Percentiles rank a stretch among this genome's conserved stretches.
These are phyloP conservation scores for Zizania latifolia DNA, from an alignment of 176 grass and related monocot species.

Conservation along the genomic window DNA sequence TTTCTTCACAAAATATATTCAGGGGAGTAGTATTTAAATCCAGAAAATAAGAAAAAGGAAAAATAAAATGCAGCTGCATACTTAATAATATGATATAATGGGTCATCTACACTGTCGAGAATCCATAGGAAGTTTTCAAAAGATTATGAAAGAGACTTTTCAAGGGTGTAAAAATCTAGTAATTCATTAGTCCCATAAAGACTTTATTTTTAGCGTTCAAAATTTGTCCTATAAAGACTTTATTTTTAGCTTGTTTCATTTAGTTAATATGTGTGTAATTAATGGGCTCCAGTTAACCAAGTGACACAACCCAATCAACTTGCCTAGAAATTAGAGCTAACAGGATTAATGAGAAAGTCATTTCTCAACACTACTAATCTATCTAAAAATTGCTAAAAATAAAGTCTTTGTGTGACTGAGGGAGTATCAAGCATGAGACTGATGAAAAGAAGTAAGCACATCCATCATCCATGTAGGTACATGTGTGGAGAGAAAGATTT, in stretches of 20 bases:
- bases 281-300: no score
- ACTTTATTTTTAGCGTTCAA: no score
- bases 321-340: no score
- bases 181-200: no score
- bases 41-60: background rate
- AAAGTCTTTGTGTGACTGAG: no score
- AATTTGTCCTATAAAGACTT: no score
- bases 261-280: no score
- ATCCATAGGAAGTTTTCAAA: background rate
- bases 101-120: background rate
- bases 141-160: background rate
- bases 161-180: background rate
- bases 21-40: background rate
- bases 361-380: no score
- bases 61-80: background rate
- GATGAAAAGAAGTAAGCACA: background rate
- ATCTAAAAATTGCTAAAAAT: no score
- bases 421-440: background rate
- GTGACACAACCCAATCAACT: no score
- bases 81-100: background rate
- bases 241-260: no score
- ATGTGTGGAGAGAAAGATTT: conserved; percentile 42
- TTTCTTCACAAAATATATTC: background rate
- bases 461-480: conserved; percentile 41
- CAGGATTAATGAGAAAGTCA: no score